Percentiles rank a stretch among this genome's conserved stretches.
Conservation (phyloP, 305 asterid species). For the Striga hermonthica region DNA sequence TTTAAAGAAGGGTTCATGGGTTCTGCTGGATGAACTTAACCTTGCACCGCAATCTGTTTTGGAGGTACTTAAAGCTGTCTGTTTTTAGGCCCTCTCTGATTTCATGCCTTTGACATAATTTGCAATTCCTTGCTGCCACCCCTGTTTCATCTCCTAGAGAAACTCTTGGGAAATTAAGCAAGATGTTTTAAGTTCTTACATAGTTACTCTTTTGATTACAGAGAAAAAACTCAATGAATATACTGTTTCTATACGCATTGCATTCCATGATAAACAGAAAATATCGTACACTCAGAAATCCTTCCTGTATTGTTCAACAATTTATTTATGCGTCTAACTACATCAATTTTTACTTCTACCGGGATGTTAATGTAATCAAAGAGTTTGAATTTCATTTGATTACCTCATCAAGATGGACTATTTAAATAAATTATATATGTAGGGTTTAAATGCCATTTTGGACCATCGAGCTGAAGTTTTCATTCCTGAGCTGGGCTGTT, state of each 20-base stretch:
- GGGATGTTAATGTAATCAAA: constrained; percentile 16
- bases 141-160: not conserved
- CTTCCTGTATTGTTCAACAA: not conserved
- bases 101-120: constrained; percentile 5
- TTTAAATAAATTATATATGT: constrained; percentile 17
- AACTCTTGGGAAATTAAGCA: constrained; percentile 9
- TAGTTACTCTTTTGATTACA: not conserved
- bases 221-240: not conserved
- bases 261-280: not conserved
- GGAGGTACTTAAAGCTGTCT: constrained; percentile 55
- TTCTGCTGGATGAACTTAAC: constrained; percentile 94
- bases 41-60: constrained; percentile 98
- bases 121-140: not conserved
- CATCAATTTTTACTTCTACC: constrained; percentile 18
- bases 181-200: constrained; percentile 3
- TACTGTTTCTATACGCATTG: not conserved
- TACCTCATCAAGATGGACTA: constrained; percentile 13
- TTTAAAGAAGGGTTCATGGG: constrained; percentile 94
- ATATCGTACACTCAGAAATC: not conserved
- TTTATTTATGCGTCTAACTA: not conserved
- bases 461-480: constrained; percentile 99
- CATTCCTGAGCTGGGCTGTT: constrained; percentile 87
- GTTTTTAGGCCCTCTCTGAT: constrained; percentile 9
- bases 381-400: constrained; percentile 24
- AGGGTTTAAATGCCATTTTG: constrained; percentile 96